Evolutionary conservation across 768 basidiomycete genomes (phyloP).

Genomic region (Leccinum rimulosum): DNA sequence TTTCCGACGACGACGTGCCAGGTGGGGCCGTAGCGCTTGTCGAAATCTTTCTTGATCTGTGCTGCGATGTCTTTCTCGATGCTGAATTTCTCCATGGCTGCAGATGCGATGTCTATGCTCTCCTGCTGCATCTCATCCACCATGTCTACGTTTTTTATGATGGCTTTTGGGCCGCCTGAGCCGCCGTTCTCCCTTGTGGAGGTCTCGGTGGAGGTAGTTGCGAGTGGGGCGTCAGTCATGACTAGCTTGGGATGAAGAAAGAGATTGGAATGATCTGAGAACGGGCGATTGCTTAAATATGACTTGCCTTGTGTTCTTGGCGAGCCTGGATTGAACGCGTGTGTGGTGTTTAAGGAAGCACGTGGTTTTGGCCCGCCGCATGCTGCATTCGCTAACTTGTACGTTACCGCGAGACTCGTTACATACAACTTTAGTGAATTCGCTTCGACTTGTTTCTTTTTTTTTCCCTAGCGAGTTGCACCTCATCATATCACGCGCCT

Average conservation of each 20-base stretch:
- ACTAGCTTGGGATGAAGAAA: constrained; percentile 2
- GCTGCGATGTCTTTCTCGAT: constrained; percentile 99
- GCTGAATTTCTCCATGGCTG: constrained; percentile 85
- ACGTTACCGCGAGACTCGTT: neutral
- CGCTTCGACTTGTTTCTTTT: neutral
- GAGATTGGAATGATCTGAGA: neutral
- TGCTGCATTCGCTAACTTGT: constrained; percentile 1
- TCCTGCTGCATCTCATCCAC: constrained; percentile 95
- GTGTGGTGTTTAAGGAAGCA: constrained; percentile 14
- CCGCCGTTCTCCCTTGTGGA: constrained; percentile 38
- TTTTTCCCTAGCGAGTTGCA: neutral
- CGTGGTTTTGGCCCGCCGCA: constrained; percentile 8
- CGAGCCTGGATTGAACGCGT: too few species aligned
- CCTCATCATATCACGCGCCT: neutral
- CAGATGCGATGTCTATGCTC: constrained; percentile 81
- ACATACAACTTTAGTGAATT: neutral
- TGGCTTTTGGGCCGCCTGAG: constrained; percentile 63
- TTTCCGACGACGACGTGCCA: constrained; percentile 99
- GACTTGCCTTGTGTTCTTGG: constrained; percentile 30
- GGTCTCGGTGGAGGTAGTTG: constrained; percentile 54
- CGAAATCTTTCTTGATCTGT: constrained; percentile 97
- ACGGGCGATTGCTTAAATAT: constrained; percentile 26
- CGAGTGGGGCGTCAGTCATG: constrained; percentile 62
- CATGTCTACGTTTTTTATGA: constrained; percentile 98
- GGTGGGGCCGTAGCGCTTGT: constrained; percentile 86